phyloP scores from a whole-genome alignment of 495 filamentous ascomycete genomes.

The Xylaria palmicola region DNA sequence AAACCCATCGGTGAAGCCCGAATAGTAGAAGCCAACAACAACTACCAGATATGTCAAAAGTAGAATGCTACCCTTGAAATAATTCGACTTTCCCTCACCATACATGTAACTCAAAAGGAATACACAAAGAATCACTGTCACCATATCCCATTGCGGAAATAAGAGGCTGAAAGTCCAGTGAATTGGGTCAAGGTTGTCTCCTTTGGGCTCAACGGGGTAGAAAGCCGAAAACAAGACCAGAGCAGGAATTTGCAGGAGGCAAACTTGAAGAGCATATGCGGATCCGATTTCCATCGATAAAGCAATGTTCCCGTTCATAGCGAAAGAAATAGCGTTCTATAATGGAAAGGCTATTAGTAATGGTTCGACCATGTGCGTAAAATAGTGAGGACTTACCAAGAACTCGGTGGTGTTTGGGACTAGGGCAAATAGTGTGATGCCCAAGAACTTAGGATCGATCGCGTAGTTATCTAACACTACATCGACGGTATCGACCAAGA shows the following conservation, averaged over 20 bases:
- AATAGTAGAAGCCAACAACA: constrained; percentile 86
- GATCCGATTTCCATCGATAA: constrained; percentile 99
- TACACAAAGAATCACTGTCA: constrained; percentile 95
- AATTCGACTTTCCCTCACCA: constrained; percentile 95
- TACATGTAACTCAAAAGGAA: constrained; percentile 98
- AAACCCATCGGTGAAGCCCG: constrained; percentile 61
- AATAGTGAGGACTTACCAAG: constrained; percentile 57
- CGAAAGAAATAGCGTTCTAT: constrained; percentile 97
- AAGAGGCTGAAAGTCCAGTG: constrained; percentile 89
- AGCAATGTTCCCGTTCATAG: constrained; percentile 99
- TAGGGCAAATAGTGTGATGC: constrained; percentile 94
- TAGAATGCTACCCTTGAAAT: constrained; percentile 91
- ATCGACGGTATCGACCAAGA: constrained; percentile 94
- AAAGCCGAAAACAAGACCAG: constrained; percentile 86
- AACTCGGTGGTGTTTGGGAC: constrained; percentile 99
- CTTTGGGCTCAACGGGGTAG: constrained; percentile 32
- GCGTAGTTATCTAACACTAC: constrained; percentile 85
- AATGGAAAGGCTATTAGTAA: constrained; percentile 1
- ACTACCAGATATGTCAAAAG: constrained; percentile 93
- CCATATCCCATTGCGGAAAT: constrained; percentile 99
- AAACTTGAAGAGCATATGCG: constrained; percentile 95
- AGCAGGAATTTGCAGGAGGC: constrained; percentile 92
- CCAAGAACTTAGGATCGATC: constrained; percentile 96
- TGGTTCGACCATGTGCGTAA: neutral
- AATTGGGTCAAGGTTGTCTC: constrained; percentile 52